Evolutionary conservation across 2,329 filamentous ascomycete genomes (phyloP).

Genomic region (Bisporella sp.): DNA sequence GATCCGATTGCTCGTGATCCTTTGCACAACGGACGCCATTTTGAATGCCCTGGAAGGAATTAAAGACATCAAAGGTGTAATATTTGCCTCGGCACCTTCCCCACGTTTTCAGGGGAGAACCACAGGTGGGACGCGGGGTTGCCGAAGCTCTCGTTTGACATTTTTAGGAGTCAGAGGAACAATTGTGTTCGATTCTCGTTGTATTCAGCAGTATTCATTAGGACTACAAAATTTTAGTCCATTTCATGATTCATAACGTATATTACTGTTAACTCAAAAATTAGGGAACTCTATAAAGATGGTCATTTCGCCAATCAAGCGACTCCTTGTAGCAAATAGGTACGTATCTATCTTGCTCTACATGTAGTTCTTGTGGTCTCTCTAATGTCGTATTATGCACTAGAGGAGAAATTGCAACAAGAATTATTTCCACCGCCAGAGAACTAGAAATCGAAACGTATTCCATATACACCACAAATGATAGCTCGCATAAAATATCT

Average conservation of each 20-base stretch:
- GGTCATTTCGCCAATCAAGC: conserved; percentile 32
- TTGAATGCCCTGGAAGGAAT: too few relatives aligned
- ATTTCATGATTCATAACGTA: too few relatives aligned
- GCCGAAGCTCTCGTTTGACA: neutral
- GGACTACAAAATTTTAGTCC: too few relatives aligned
- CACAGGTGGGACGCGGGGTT: neutral
- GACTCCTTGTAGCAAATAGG: conserved; percentile 48
- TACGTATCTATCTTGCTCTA: conserved; percentile 17
- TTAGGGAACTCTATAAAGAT: too few relatives aligned
- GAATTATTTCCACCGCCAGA: conserved; percentile 51
- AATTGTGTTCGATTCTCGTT: too few relatives aligned
- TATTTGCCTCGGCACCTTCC: neutral
- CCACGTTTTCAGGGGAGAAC: neutral
- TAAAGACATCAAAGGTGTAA: too few relatives aligned
- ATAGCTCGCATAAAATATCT: conserved; percentile 45
- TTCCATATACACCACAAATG: conserved; percentile 46
- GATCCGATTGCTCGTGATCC: neutral
- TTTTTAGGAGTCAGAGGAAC: too few relatives aligned
- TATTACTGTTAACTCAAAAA: too few relatives aligned
- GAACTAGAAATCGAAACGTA: conserved; percentile 51
- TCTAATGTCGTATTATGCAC: too few relatives aligned
- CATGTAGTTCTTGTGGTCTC: neutral
- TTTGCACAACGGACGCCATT: too few relatives aligned
- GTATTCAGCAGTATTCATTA: too few relatives aligned
- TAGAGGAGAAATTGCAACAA: conserved; percentile 57